Percentiles rank a stretch among this genome's conserved stretches.
Evolutionary conservation across 176 grass and related monocot genomes (phyloP).

Genomic region (Bothriochloa decipiens): DNA sequence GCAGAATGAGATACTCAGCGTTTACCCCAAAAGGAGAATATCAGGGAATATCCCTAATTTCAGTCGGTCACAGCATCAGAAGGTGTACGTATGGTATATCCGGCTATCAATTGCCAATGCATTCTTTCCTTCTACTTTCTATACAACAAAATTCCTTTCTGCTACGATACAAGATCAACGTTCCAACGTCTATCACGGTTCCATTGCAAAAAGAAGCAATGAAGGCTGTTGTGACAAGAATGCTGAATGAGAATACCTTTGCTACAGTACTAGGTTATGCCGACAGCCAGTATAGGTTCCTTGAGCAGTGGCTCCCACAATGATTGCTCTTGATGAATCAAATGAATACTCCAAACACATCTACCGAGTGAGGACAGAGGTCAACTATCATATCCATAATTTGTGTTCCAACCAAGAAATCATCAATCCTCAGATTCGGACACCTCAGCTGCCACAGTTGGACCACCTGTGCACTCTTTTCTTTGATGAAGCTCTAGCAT

Average conservation of each 20-base stretch:
- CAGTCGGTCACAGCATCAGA: not conserved
- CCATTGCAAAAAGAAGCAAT: not conserved
- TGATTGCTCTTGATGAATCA: constrained; percentile 41
- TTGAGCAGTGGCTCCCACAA: constrained; percentile 17
- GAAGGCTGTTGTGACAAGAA: constrained; percentile 12
- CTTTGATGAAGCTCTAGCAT: constrained; percentile 91
- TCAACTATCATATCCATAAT: constrained; percentile 32
- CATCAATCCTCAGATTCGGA: constrained; percentile 52
- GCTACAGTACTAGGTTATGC: constrained; percentile 18
- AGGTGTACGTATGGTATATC: not conserved
- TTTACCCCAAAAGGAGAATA: not conserved
- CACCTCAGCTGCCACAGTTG: constrained; percentile 42
- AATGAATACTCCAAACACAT: constrained; percentile 25
- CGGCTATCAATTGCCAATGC: not conserved
- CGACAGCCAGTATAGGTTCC: constrained; percentile 19
- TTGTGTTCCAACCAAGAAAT: constrained; percentile 4
- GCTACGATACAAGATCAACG: not conserved
- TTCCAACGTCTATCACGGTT: not conserved
- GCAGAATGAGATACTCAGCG: not conserved
- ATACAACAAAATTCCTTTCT: constrained; percentile 51
- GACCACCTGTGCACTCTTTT: constrained; percentile 73
- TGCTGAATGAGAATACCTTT: not conserved
- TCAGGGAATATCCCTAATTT: not conserved
- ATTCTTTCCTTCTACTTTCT: constrained; percentile 19
- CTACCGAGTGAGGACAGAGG: constrained; percentile 20